phyloP scores from a whole-genome alignment of 768 basidiomycete genomes.

The Pleurotus tuber-regium region DNA sequence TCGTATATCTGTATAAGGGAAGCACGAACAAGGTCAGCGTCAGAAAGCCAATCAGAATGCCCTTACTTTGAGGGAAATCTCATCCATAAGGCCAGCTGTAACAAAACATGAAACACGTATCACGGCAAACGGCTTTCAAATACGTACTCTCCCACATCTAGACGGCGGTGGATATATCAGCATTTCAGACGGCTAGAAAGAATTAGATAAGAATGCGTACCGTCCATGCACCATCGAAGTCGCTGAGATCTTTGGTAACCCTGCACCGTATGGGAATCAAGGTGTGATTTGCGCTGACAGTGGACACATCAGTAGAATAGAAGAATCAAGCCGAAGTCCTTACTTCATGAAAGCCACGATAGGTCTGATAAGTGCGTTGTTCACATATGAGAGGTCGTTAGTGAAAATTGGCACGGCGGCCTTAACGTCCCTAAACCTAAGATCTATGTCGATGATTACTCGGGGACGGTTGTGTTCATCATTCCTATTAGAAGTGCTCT shows the following conservation, averaged over 20 bases:
- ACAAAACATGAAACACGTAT: conserved; percentile 15
- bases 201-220: conserved; percentile 51
- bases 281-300: conserved; percentile 81
- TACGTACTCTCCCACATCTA: conserved; percentile 92
- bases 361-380: conserved; percentile 88
- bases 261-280: conserved; percentile 92
- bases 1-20: conserved; percentile 82
- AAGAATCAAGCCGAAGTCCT: conserved; percentile 23
- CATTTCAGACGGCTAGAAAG: too few species aligned
- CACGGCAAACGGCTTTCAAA: neutral
- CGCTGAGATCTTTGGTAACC: conserved; percentile 75
- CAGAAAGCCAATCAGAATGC: too few species aligned
- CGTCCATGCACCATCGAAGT: conserved; percentile 98
- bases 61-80: conserved; percentile 78
- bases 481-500: conserved; percentile 12
- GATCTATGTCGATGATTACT: conserved; percentile 86
- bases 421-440: conserved; percentile 93
- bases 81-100: conserved; percentile 89
- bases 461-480: conserved; percentile 35
- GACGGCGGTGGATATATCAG: too few species aligned
- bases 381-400: conserved; percentile 84
- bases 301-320: conserved; percentile 11
- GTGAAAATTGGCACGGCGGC: conserved; percentile 93
- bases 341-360: conserved; percentile 99
- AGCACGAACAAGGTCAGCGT: too few species aligned